Percentiles rank a stretch among this genome's conserved stretches.
These are phyloP conservation scores for Trichoderma harzianum DNA, from an alignment of 2,329 filamentous ascomycete species.

Conservation along the genomic window DNA sequence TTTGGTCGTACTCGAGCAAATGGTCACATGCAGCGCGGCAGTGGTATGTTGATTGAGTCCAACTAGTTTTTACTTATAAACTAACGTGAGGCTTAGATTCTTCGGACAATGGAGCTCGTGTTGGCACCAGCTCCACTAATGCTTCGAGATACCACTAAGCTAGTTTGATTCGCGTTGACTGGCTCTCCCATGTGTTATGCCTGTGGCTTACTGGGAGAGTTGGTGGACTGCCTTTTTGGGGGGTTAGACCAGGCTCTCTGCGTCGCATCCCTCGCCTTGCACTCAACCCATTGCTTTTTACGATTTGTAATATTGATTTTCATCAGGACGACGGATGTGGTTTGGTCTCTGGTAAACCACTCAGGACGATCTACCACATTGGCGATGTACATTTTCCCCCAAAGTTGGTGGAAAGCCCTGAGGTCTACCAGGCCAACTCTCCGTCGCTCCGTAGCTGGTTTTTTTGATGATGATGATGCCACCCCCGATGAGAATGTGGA, in stretches of 20 bases:
- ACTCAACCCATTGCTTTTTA: constrained; percentile 32
- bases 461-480: constrained; percentile 40
- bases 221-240: constrained; percentile 9
- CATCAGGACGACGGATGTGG: constrained; percentile 19
- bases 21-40: constrained; percentile 60
- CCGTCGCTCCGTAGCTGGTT: constrained; percentile 20
- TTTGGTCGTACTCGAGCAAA: constrained; percentile 56
- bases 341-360: constrained; percentile 20
- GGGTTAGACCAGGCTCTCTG: constrained; percentile 2
- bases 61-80: background rate
- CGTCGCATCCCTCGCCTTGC: constrained; percentile 18
- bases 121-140: constrained; percentile 34
- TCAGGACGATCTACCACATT: background rate
- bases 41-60: constrained; percentile 44
- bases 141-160: constrained; percentile 38
- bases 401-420: background rate
- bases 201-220: background rate
- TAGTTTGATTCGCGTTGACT: background rate
- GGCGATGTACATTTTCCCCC: background rate
- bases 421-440: background rate
- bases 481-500: constrained; percentile 38
- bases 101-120: constrained; percentile 42
- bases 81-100: constrained; percentile 36
- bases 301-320: constrained; percentile 38
- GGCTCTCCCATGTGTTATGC: background rate